phyloP scores from a whole-genome alignment of 371 early-diverging fungal genomes.

The Entomophthora muscae region DNA sequence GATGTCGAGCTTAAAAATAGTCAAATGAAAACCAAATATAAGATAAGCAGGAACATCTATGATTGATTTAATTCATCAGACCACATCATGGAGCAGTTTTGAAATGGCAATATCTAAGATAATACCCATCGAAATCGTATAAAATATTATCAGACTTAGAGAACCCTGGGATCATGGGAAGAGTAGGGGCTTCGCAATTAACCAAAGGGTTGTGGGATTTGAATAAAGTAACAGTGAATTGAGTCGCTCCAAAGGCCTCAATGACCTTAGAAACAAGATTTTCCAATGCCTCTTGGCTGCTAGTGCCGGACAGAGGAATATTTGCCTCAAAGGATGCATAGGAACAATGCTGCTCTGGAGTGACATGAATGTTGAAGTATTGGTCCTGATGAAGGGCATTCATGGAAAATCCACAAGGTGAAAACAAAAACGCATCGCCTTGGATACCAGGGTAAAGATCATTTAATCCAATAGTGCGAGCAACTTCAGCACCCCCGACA shows the following conservation, averaged over 20 bases:
- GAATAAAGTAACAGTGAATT: slow-evolving; percentile 72
- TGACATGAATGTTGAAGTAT: slow-evolving; percentile 94
- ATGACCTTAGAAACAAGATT: slow-evolving; percentile 55
- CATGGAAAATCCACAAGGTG: slow-evolving; percentile 86
- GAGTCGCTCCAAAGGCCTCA: slow-evolving; percentile 56
- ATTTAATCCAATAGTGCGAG: slow-evolving; percentile 49
- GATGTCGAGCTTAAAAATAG: too few species aligned
- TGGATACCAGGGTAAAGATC: slow-evolving; percentile 53
- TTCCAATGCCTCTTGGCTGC: slow-evolving; percentile 33
- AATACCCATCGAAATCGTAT: slow-evolving; percentile 61
- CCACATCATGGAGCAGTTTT: too few species aligned
- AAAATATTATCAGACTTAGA: slow-evolving; percentile 42
- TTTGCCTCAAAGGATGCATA: slow-evolving; percentile 93
- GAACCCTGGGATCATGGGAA: slow-evolving; percentile 31
- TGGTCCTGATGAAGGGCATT: slow-evolving; percentile 65
- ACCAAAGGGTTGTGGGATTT: slow-evolving; percentile 19
- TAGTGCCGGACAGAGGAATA: slow-evolving; percentile 33
- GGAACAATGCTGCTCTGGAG: slow-evolving; percentile 93
- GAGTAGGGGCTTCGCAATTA: slow-evolving; percentile 21
- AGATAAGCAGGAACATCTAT: too few species aligned
- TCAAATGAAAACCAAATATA: too few species aligned
- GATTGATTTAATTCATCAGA: too few species aligned
- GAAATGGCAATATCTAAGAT: slow-evolving; percentile 51
- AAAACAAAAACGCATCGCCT: slow-evolving; percentile 71
- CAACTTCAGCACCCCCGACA: slow-evolving; percentile 36